These are phyloP conservation scores for Yamadazyma taylorii DNA, from an alignment of 1,139 yeast genomes.

Conservation along the genomic window DNA sequence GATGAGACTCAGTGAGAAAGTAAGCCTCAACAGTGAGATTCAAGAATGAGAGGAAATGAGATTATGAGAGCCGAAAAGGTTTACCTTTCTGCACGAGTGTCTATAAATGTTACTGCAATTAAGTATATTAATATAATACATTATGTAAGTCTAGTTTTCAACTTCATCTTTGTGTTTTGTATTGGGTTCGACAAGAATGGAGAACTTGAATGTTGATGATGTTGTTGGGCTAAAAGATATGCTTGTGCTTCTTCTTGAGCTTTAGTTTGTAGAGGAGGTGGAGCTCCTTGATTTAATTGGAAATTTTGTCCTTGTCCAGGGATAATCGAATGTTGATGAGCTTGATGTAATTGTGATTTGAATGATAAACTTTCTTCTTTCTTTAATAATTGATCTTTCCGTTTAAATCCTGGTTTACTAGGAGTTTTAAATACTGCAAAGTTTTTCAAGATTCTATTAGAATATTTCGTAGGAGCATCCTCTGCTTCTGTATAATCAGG, in stretches of 20 bases:
- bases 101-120: too few relatives aligned
- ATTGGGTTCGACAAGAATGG: slow-evolving; percentile 9
- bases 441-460: slow-evolving; percentile 47
- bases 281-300: slow-evolving; percentile 5
- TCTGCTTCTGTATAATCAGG: slow-evolving; percentile 53
- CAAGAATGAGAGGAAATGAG: too few relatives aligned
- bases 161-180: slow-evolving; percentile 10
- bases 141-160: slow-evolving; percentile 13
- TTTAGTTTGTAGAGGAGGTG: not conserved
- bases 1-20: too few relatives aligned
- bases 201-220: not conserved
- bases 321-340: slow-evolving; percentile 4
- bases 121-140: slow-evolving; percentile 2
- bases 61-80: too few relatives aligned
- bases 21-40: not conserved
- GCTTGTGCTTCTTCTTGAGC: slow-evolving; percentile 1
- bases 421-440: slow-evolving; percentile 42
- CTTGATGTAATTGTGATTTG: slow-evolving; percentile 29
- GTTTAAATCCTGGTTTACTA: slow-evolving; percentile 26
- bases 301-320: not conserved
- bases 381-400: slow-evolving; percentile 47
- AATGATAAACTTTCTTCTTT: slow-evolving; percentile 56
- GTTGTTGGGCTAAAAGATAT: not conserved
- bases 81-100: too few relatives aligned
- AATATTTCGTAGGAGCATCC: slow-evolving; percentile 53